Base-by-base conservation (phyloP, 371 early-diverging fungal species). In the Haplosporangium sp. region DNA sequence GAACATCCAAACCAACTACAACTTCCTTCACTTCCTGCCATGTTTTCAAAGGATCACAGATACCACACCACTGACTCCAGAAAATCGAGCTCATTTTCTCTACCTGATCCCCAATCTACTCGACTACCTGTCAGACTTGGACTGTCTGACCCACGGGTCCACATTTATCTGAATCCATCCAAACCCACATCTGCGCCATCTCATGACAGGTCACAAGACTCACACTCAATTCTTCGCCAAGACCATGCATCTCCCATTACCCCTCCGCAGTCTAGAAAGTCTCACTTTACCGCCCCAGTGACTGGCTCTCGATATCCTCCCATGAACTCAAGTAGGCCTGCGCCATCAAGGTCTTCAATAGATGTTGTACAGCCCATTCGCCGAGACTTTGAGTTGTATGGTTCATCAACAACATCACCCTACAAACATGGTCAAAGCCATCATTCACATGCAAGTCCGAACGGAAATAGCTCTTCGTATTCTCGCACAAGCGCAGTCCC, bases 1-100 rank as follows among this genome's bases (percentile, higher is more conserved):
- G 52, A 52, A 20, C 52, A 52, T 52, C 9, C 52, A 4, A 17
- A 52, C 3, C 52, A 52, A 5, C 52, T 52, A 8, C 52, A 17
- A 8, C 20, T 56, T 55, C 57, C 55, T 0, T 77, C 71, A 9
- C 85, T 83, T 7, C 71, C 84, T 4, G 66, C 64, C n/a, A 57
- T 64, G 45, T 70, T 50, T 19, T 61, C 83, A 10, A 72, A 72
- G 60, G 61, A 72, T 6, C 58, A 38, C 38, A 20, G 19, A 7
- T 52, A 61, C 45, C 64, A 52, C 40, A 38, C 65, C 0, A 27
- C 47, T 1, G 37, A 20, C 8, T 34, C 39, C 6, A 38, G 20
- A 39, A 10, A 37, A 40, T 17, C 61, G n/a, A n/a, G 42, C 4
- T 40, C 38, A 17, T 61, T 56, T 10, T 27, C 65, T 11, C 6